Evolutionary conservation across 176 grass and related monocot species (phyloP), one percentile per base, ranked within the genome.

Genomic region (Oryza officinalis): DNA sequence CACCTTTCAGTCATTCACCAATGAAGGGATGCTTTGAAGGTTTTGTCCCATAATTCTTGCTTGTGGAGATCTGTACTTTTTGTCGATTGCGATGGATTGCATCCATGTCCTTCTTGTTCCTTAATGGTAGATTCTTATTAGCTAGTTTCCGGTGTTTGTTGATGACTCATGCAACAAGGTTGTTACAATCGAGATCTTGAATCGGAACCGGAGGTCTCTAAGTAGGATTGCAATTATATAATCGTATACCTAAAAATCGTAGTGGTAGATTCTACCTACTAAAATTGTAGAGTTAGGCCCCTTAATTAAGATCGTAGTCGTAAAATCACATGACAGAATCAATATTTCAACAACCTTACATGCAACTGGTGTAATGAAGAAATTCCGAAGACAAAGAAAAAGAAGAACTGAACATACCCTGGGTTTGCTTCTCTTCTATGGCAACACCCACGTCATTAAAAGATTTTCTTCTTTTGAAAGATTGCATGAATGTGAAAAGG

Each of bases 21-120:
- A 15, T 61, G 32, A 54, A 32, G 14, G 22, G 49, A 20, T 11
- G 68, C 54, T 75, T 27, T 33, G 47, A 75, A 54, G 27, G 28
- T 22, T 75, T 75, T 75, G 28, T 13, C 72, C 72, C 72, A n/a
- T 57, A 10, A 57, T 75, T 57, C 33, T 57, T 50, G 47, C 6
- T 57, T 57, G 52, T 9, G 20, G 57, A 10, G 57, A 11, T 61
- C 22, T 61, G n/a, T 23, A 25, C 57, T 25, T 61, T 11, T 61
- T 61, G 22, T 61, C n/a, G 57, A 61, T 61, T 61, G 22, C 9
- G 2, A 61, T 61, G 10, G 57, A 61, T 61, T 61, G 57, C n/a
- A 61, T 57, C 20, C 57, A 61, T 61, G 57, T 25, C 57, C 57
- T 11, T 61, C 57, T 61, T 61, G 57, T 57, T 22, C 52, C 52